Conservation (phyloP, 2,329 filamentous ascomycete species). For the Aspergillus udagawae region DNA sequence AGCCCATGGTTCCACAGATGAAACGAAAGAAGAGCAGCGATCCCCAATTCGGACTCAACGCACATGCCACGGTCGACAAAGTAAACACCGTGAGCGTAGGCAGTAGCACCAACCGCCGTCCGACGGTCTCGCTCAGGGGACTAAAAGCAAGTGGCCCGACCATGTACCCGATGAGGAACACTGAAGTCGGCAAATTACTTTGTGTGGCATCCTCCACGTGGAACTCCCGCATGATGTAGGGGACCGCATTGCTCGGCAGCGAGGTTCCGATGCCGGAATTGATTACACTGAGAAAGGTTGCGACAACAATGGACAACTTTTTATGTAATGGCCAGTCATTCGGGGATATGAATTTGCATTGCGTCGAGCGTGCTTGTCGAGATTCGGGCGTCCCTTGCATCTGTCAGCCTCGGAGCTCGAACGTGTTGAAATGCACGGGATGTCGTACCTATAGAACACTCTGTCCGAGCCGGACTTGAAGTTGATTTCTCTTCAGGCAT, state of each 20-base stretch:
- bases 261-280: slow-evolving; percentile 38
- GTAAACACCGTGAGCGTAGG: slow-evolving; percentile 46
- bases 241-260: slow-evolving; percentile 37
- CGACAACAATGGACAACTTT: slow-evolving; percentile 26
- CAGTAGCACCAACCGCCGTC: slow-evolving; percentile 43
- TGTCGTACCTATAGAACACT: neutral
- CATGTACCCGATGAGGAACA: slow-evolving; percentile 37
- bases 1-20: slow-evolving; percentile 37
- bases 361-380: neutral
- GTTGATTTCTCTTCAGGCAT: neutral
- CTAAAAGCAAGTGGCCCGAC: slow-evolving; percentile 41
- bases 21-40: slow-evolving; percentile 42
- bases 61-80: slow-evolving; percentile 40
- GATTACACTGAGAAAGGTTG: slow-evolving; percentile 27
- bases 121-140: slow-evolving; percentile 41
- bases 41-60: slow-evolving; percentile 41
- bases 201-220: slow-evolving; percentile 25
- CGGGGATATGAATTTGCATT: neutral
- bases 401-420: neutral
- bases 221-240: slow-evolving; percentile 33
- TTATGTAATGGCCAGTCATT: slow-evolving; percentile 9
- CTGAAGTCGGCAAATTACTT: slow-evolving; percentile 31
- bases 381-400: neutral
- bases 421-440: neutral
- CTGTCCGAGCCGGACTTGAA: neutral